Conservation (phyloP, 257 asterid species). For the Nicotiana obtusifolia region DNA sequence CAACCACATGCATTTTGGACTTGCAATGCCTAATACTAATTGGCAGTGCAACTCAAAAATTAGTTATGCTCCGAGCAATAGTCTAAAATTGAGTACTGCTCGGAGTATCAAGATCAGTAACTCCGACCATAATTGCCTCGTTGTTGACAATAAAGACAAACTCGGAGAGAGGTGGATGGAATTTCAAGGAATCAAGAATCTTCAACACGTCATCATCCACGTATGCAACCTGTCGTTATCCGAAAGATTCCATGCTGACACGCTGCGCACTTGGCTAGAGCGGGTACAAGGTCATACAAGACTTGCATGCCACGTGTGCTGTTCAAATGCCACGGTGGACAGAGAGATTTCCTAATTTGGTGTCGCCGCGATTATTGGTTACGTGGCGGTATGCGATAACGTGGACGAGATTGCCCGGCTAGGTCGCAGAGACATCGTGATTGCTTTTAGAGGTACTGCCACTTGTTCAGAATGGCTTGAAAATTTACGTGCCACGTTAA, state of each 20-base stretch:
- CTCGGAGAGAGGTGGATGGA: constrained; percentile 70
- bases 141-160: not conserved
- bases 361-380: constrained; percentile 56
- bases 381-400: constrained; percentile 82
- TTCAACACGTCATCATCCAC: constrained; percentile 56
- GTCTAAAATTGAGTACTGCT: not conserved
- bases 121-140: not conserved
- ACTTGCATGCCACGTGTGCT: constrained; percentile 73
- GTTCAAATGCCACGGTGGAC: constrained; percentile 57
- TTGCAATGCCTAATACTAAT: not conserved
- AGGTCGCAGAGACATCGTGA: constrained; percentile 83
- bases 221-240: constrained; percentile 39
- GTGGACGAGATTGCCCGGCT: constrained; percentile 48
- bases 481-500: constrained; percentile 58
- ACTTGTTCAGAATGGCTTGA: constrained; percentile 84
- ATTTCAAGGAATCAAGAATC: constrained; percentile 69
- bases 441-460: constrained; percentile 82
- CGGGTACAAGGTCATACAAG: constrained; percentile 49
- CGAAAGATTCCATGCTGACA: constrained; percentile 30
- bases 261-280: constrained; percentile 31
- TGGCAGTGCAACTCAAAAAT: not conserved
- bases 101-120: not conserved
- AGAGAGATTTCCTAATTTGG: constrained; percentile 40
- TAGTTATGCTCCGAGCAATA: no score
- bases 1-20: not conserved